Evolutionary conservation across 1,139 yeast species (phyloP).

Genomic region (Geotrichum histeridarum): DNA sequence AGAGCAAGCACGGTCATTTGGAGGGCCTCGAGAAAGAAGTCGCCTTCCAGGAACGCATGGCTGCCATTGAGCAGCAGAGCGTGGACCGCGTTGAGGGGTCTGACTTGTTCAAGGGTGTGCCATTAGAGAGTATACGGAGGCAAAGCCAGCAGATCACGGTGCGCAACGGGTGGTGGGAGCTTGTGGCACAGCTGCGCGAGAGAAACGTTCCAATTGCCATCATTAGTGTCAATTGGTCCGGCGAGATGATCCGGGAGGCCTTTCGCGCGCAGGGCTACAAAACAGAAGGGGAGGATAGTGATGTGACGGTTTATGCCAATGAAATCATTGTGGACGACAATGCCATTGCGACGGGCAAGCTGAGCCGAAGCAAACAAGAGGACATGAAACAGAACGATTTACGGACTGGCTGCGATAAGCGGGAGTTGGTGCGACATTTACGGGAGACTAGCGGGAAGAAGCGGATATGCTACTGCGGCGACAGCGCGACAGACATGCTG

Average conservation of each 20-base stretch:
- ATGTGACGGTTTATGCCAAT: conserved; percentile 37
- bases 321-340: conserved; percentile 44
- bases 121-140: conserved; percentile 33
- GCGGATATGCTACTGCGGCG: conserved; percentile 53
- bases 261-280: conserved; percentile 37
- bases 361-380: conserved; percentile 19
- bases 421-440: conserved; percentile 29
- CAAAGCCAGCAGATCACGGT: conserved; percentile 42
- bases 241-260: conserved; percentile 44
- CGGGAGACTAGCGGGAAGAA: conserved; percentile 13
- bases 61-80: conserved; percentile 49
- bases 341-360: conserved; percentile 43
- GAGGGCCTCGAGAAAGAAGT: conserved; percentile 36
- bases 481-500: conserved; percentile 58
- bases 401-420: conserved; percentile 58
- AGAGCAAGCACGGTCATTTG: conserved; percentile 5
- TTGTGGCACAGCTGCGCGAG: conserved; percentile 33
- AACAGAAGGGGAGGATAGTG: background rate
- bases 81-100: conserved; percentile 43
- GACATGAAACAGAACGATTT: conserved; percentile 25
- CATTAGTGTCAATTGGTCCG: conserved; percentile 65
- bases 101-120: conserved; percentile 46
- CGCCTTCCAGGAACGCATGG: conserved; percentile 45
- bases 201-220: conserved; percentile 43
- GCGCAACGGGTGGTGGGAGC: conserved; percentile 44